Conservation (phyloP, 1,139 yeast species). For the Debaryomycetaceae sp. region DNA sequence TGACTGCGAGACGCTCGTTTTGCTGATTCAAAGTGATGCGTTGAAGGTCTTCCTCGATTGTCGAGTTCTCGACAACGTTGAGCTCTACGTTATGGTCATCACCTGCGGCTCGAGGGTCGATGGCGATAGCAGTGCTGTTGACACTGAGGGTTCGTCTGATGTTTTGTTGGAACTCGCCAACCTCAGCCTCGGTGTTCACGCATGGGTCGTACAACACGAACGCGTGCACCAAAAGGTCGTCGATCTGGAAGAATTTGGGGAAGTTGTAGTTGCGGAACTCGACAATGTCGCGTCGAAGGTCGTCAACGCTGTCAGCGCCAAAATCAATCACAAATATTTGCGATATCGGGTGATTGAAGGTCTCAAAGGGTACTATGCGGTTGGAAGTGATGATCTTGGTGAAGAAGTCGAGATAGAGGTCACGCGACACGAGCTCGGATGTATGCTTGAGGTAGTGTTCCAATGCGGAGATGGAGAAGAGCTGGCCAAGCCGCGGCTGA, state of each 20-base stretch:
- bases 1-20: constrained; percentile 19
- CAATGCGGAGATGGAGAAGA: constrained; percentile 39
- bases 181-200: constrained; percentile 16
- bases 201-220: constrained; percentile 35
- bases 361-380: constrained; percentile 74
- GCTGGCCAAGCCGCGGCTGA: constrained; percentile 18
- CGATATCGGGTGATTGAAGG: constrained; percentile 84
- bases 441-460: constrained; percentile 27
- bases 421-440: constrained; percentile 12
- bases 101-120: constrained; percentile 4
- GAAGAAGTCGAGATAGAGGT: constrained; percentile 56
- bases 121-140: constrained; percentile 17
- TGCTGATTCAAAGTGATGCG: constrained; percentile 25
- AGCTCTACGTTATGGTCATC: constrained; percentile 14
- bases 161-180: constrained; percentile 27
- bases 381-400: constrained; percentile 59
- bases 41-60: constrained; percentile 55
- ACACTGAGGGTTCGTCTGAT: constrained; percentile 25
- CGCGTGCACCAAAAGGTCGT: constrained; percentile 49
- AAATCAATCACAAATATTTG: constrained; percentile 64
- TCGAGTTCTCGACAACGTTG: constrained; percentile 33
- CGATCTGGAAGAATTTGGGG: constrained; percentile 57
- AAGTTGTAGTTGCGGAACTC: constrained; percentile 41
- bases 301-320: constrained; percentile 45
- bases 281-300: constrained; percentile 34